A percentile compares a stretch with the other conserved stretches of the same genome.
These are phyloP conservation scores for Fusarium gaditjirri DNA, from an alignment of 2,329 filamentous ascomycete genomes.

Conservation along the genomic window DNA sequence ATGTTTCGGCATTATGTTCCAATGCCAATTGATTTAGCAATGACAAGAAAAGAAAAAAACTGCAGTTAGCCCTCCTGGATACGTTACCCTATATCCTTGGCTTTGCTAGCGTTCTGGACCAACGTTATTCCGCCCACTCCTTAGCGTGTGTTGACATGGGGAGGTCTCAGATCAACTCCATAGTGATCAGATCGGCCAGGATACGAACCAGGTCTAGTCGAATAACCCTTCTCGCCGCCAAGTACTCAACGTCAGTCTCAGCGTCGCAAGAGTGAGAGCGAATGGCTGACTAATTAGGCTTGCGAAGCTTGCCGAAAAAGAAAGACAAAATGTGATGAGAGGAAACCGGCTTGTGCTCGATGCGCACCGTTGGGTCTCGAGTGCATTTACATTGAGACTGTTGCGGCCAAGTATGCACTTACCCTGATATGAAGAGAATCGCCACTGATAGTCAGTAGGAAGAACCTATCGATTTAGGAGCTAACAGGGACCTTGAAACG, in stretches of 20 bases:
- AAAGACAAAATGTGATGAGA: constrained; percentile 33
- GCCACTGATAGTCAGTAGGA: neutral
- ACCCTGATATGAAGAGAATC: accelerated
- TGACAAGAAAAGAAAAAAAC: neutral
- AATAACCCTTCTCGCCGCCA: neutral
- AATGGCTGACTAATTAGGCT: neutral
- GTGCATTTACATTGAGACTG: constrained; percentile 28
- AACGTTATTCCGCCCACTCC: neutral
- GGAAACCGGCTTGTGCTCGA: constrained; percentile 23
- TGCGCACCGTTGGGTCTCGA: constrained; percentile 9
- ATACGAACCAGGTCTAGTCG: neutral
- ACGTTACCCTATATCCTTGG: neutral
- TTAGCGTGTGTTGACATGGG: too few species aligned
- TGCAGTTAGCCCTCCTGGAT: accelerated
- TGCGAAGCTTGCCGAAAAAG: constrained; percentile 29
- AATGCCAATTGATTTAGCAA: too few species aligned
- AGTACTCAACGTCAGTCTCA: neutral
- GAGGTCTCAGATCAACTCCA: neutral
- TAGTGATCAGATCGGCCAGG: neutral
- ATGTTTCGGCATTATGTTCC: accelerated
- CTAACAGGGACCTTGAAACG: constrained; percentile 9
- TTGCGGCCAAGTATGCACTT: constrained; percentile 7
- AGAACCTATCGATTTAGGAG: constrained; percentile 8
- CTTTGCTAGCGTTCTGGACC: accelerated
- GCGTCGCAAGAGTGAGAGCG: accelerated